Evolutionary conservation across 139 green algal species (phyloP), one percentile per base, ranked within the genome.

Genomic region (Volvox reticuliferus): DNA sequence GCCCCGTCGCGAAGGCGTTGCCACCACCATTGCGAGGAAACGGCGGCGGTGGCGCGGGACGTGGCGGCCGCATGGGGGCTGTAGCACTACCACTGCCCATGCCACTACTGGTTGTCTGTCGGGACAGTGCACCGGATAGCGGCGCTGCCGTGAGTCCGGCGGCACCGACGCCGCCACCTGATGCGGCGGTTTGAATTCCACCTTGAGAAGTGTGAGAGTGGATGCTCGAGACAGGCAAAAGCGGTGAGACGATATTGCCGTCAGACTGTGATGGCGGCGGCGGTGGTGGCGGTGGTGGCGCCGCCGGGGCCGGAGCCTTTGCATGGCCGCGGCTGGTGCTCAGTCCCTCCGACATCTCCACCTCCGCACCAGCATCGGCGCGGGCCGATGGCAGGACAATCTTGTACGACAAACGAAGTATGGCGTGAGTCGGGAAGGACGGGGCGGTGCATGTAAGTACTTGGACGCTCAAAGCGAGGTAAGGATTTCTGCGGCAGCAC

Each of bases 1-100:
- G 81, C 1, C 61, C 81, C 6, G 82, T 50, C 0, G 82, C 82
- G n/a, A 88, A 88, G 3, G 65, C 82, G 63, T 88, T 88, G 65
- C 33, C 33, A 32, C 82, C 82, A 30, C 22, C 24, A 2, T 13
- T 36, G 12, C 82, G 63, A 0, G 65, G 33, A 67, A 88, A 88
- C 2, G 82, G 82, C 65, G 82, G 82, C 82, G 82, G 82, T 62
- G 82, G 82, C 22, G 82, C 63, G 63, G 82, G 82, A 24, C 82
- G 82, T 32, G 65, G 32, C 16, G 82, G 82, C 1, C 62, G 61
- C 0, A 78, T 30, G 14, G 76, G 50, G 76, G 13, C 32, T 20
- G 32, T 36, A 36, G 21, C 33, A 36, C 1, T 61, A 30, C 19
- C 28, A 21, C 32, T 1, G 30, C 17, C 33, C 18, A 55, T 1